Base-by-base conservation (phyloP, 1,284 basidiomycete genomes). In the Malassezia japonica region DNA sequence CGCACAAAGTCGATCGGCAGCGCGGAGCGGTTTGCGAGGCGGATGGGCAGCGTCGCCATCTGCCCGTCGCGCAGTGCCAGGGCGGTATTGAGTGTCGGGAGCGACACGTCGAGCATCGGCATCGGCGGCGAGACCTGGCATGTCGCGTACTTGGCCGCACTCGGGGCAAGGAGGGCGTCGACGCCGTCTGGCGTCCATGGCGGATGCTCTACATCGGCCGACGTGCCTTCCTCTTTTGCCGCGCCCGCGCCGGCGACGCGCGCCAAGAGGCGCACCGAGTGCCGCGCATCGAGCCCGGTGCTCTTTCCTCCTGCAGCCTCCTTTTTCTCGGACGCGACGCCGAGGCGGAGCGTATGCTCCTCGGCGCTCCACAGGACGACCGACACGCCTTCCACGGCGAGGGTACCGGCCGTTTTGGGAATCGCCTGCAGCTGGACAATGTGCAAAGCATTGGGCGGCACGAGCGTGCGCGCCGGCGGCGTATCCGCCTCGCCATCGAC, bases 1-100 rank as follows among this genome's bases (percentile, higher is more conserved):
- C 83, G 81, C 52, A 95, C 66, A 65, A 88, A 91, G 73, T 95
- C 84, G 43, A 96, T 80, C 0, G 86, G 82, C 24, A 90, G 74
- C 0, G 78, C 58, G 3, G 34, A 15, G 0, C 88, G 41, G 66
- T 98, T 98, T 71, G 90, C 86, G 10, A 98, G 76, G 0, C 84
- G 87, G 44, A 96, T 78, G 4, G 83, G 82, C 44, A 96, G 82
- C 0, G 76, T 81, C 1, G 85, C 84, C 85, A 76, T 82, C 77
- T 98, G 91, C 36, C 92, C 92, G 46, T 92, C 82, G 67, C 89
- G 92, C 46, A 96, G 76, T 84, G 92, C 91, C 24, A 95, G 77
- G 1, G 88, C 87, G 2, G 87, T 87, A 65, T 92, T 86, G 0
- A 83, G 87, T 6, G 86, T 87, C n/a, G 84, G 85, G 69, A 86